Conservation (phyloP, 2,329 filamentous ascomycete species). For the Cercospora citrullina region DNA sequence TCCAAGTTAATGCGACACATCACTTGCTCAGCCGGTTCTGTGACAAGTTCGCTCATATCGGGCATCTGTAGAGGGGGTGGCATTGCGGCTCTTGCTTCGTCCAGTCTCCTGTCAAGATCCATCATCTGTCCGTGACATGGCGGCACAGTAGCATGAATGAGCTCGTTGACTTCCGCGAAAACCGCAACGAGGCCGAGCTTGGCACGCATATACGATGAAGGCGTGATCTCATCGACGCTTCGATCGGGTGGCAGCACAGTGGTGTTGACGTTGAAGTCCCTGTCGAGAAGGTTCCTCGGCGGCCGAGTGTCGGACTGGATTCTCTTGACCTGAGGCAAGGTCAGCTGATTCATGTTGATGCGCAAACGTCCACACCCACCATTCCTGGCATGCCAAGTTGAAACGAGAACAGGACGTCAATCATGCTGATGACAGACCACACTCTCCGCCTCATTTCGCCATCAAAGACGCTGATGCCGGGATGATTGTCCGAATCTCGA, state of each 20-base stretch:
- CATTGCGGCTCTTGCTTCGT: slow-evolving; percentile 38
- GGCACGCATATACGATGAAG: slow-evolving; percentile 39
- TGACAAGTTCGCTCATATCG: slow-evolving; percentile 46
- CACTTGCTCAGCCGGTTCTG: slow-evolving; percentile 52
- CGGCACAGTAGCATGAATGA: slow-evolving; percentile 41
- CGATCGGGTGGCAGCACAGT: slow-evolving; percentile 42
- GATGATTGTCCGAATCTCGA: slow-evolving; percentile 48
- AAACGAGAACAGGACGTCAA: slow-evolving; percentile 51
- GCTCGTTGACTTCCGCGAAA: slow-evolving; percentile 44
- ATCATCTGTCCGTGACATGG: slow-evolving; percentile 43
- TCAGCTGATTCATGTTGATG: background rate
- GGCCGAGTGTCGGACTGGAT: slow-evolving; percentile 46
- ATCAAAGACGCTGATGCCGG: slow-evolving; percentile 43
- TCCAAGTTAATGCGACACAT: slow-evolving; percentile 56
- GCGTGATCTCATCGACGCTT: slow-evolving; percentile 37
- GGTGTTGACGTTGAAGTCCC: slow-evolving; percentile 44
- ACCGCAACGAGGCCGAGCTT: slow-evolving; percentile 40
- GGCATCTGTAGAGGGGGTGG: slow-evolving; percentile 43
- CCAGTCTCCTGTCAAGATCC: slow-evolving; percentile 41
- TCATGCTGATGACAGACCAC: slow-evolving; percentile 47
- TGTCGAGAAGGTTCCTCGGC: slow-evolving; percentile 49
- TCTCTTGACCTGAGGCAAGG: slow-evolving; percentile 26
- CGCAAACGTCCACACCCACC: slow-evolving; percentile 35
- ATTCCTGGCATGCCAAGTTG: slow-evolving; percentile 54
- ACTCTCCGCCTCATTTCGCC: slow-evolving; percentile 51